Conservation (phyloP, 805 yeast genomes). For the Spathaspora sp. region DNA sequence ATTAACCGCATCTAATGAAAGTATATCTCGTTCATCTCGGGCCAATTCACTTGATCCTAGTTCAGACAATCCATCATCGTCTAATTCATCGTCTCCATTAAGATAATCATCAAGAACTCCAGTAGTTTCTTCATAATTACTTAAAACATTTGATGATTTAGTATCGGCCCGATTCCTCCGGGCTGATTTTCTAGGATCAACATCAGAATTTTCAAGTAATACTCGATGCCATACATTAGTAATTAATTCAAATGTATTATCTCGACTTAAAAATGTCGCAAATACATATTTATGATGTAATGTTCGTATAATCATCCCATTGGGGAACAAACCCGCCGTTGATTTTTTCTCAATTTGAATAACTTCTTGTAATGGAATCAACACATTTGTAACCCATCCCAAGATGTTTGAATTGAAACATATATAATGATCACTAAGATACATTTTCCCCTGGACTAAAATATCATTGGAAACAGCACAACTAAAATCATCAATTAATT, state of each 20-base stretch:
- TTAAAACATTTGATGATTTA: constrained; percentile 2
- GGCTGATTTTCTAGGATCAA: constrained; percentile 11
- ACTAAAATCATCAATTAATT: constrained; percentile 55
- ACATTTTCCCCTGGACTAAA: constrained; percentile 63
- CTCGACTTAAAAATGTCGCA: constrained; percentile 64
- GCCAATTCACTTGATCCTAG: background rate
- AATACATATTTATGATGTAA: constrained; percentile 59
- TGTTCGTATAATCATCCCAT: constrained; percentile 62
- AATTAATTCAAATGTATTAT: constrained; percentile 47
- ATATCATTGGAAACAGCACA: constrained; percentile 69
- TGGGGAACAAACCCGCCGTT: constrained; percentile 67
- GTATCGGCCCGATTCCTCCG: constrained; percentile 7
- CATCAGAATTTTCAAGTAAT: constrained; percentile 20
- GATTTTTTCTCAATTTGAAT: constrained; percentile 60
- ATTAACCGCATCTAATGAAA: background rate
- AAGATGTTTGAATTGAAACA: constrained; percentile 66
- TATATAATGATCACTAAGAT: constrained; percentile 50
- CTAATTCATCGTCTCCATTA: background rate
- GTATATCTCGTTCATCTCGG: background rate
- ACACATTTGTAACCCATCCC: constrained; percentile 60
- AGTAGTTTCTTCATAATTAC: background rate
- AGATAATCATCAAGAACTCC: background rate
- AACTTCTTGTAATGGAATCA: constrained; percentile 58
- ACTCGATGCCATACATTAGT: constrained; percentile 58
- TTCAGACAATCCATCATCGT: background rate